Percentiles rank a stretch among this genome's conserved stretches.
These are phyloP conservation scores for Melocanna baccifera DNA, from an alignment of 176 grass and related monocot species.

Conservation along the genomic window DNA sequence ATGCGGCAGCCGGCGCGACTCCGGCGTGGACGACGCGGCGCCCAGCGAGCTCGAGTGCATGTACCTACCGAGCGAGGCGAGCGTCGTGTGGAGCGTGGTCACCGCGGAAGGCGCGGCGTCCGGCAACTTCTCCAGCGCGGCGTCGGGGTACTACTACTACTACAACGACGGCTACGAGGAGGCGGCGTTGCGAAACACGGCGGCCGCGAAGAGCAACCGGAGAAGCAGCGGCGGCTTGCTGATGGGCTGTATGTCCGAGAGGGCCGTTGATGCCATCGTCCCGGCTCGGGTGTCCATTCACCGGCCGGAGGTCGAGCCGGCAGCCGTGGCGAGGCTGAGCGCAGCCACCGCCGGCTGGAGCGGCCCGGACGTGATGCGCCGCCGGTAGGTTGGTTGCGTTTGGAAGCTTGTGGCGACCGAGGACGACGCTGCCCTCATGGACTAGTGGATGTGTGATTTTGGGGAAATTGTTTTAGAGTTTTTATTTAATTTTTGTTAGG, in stretches of 20 bases:
- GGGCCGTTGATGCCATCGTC: not conserved
- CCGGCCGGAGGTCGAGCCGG: not conserved
- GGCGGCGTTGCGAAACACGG: not conserved
- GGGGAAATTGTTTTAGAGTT: not conserved
- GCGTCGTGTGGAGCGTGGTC: conserved; percentile 50
- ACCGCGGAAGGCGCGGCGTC: conserved; percentile 50
- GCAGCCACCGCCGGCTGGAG: not conserved
- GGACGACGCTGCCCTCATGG: not conserved
- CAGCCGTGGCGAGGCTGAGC: not conserved
- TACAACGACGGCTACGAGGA: not conserved
- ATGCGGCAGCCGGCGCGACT: not conserved
- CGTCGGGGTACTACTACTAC: conserved; percentile 31
- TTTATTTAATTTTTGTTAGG: not conserved
- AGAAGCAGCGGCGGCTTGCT: conserved; percentile 23
- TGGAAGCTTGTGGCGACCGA: not conserved
- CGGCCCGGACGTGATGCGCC: not conserved
- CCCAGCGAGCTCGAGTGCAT: conserved; percentile 27
- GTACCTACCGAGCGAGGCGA: conserved; percentile 50
- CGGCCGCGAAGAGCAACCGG: not conserved
- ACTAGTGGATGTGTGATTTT: conserved; percentile 24
- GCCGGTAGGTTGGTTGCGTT: conserved; percentile 13
- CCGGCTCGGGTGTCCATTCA: not conserved
- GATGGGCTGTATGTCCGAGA: conserved; percentile 24
- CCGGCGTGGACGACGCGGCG: conserved; percentile 18
- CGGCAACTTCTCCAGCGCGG: conserved; percentile 50